Conservation (phyloP, 345 rosid species). For the Populus davidiana region DNA sequence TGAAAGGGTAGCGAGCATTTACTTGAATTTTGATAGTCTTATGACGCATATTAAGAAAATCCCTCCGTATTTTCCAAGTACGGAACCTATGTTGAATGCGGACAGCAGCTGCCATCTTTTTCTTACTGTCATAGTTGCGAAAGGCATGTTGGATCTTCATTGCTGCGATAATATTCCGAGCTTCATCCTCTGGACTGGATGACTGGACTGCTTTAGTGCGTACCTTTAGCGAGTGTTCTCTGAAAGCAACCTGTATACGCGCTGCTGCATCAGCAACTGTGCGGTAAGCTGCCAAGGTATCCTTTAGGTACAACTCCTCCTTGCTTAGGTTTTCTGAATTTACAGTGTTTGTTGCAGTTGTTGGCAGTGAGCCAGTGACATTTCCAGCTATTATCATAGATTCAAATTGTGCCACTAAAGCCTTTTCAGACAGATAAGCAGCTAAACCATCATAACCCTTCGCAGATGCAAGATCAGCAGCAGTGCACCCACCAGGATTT, state of each 20-base stretch:
- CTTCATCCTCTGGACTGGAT: constrained; percentile 62
- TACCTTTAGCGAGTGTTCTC: constrained; percentile 70
- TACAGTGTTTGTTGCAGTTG: constrained; percentile 33
- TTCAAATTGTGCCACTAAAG: constrained; percentile 70
- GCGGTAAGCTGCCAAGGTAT: constrained; percentile 73
- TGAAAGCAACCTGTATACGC: constrained; percentile 76
- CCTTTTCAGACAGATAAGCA: constrained; percentile 83
- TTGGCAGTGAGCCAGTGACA: constrained; percentile 57
- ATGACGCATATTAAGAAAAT: constrained; percentile 70
- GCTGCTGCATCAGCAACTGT: constrained; percentile 94
- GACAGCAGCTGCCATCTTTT: constrained; percentile 78
- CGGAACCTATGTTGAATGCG: constrained; percentile 86
- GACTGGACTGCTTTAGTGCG: constrained; percentile 44
- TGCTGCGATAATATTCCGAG: constrained; percentile 71
- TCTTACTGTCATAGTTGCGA: constrained; percentile 61
- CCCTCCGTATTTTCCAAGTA: constrained; percentile 71
- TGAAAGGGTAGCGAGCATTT: constrained; percentile 14
- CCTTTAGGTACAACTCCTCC: constrained; percentile 68
- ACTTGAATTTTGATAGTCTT: constrained; percentile 85
- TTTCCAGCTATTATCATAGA: constrained; percentile 93
- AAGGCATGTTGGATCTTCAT: constrained; percentile 94
- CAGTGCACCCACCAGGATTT: constrained; percentile 69
- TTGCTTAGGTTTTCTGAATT: constrained; percentile 40
- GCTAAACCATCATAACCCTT: constrained; percentile 81
- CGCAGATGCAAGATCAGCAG: constrained; percentile 81